Percentiles rank a stretch among this genome's conserved stretches.
Evolutionary conservation across 148 eudicot species (phyloP).

Genomic region (Vaccinium darrowii): DNA sequence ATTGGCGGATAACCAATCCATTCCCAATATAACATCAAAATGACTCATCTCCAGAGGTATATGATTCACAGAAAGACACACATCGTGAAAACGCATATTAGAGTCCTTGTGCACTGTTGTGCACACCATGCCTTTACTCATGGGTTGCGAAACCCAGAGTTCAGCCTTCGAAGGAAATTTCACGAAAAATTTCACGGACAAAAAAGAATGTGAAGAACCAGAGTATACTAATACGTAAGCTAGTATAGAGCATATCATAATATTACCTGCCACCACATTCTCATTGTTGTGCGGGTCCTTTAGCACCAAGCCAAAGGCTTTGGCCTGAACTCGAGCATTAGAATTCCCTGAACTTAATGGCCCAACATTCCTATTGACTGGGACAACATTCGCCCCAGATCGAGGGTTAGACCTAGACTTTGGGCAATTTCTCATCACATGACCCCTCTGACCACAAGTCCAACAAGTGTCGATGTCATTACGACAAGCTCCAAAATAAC

Average conservation of each 20-base stretch:
- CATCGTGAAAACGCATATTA: background rate
- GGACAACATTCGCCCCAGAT: background rate
- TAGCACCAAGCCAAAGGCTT: background rate
- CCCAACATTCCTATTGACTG: background rate
- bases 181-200: background rate
- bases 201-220: background rate
- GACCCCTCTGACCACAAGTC: background rate
- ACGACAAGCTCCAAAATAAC: background rate
- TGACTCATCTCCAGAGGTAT: background rate
- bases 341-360: background rate
- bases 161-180: too few species aligned
- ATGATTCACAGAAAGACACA: background rate
- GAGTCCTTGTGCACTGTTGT: background rate
- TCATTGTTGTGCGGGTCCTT: background rate
- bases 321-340: background rate
- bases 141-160: background rate
- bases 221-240: background rate
- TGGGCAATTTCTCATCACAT: background rate
- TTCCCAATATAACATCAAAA: background rate
- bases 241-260: background rate
- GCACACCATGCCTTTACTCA: background rate
- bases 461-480: background rate
- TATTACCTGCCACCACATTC: background rate
- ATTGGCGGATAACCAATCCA: background rate
- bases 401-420: too few species aligned